Evolutionary conservation across 306 rosid genomes (phyloP).

Genomic region (Quercus suber): DNA sequence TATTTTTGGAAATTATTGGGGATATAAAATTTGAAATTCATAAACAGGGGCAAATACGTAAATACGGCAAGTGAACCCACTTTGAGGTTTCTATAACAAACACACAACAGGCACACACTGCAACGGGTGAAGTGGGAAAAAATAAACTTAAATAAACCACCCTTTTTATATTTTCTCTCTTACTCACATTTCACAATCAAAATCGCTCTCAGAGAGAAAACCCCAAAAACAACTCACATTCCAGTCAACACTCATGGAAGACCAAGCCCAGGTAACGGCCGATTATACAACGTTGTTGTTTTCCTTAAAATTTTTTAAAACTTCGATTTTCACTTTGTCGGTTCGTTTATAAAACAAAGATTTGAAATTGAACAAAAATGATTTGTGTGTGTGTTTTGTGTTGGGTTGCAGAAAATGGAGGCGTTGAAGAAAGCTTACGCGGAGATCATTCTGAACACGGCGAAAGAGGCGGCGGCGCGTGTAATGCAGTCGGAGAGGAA

Average conservation of each 20-base stretch:
- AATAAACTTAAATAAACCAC: slow-evolving; percentile 4
- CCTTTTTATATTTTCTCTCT: neutral
- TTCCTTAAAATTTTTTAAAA: neutral
- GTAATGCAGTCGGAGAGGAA: slow-evolving; percentile 63
- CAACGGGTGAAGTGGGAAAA: neutral
- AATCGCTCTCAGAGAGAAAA: no score
- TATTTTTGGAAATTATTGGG: no score
- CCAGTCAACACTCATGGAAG: slow-evolving; percentile 26
- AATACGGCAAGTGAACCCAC: neutral
- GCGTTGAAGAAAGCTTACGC: slow-evolving; percentile 82
- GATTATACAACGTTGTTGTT: neutral
- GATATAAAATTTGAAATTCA: neutral
- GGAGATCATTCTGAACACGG: slow-evolving; percentile 69
- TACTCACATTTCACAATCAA: no score
- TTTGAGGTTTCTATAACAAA: slow-evolving; percentile 8
- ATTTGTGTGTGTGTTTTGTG: no score
- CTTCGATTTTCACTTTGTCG: neutral
- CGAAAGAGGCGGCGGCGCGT: slow-evolving; percentile 73
- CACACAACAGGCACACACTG: slow-evolving; percentile 10
- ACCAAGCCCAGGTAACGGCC: slow-evolving; percentile 41
- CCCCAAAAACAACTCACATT: neutral
- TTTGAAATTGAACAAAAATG: no score
- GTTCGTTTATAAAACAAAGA: neutral
- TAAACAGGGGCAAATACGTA: slow-evolving; percentile 24
- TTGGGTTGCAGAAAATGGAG: slow-evolving; percentile 47